Evolutionary conservation across 2,329 filamentous ascomycete genomes (phyloP), one percentile per base, ranked within the genome.

Genomic region (Scytalidium lignicola): DNA sequence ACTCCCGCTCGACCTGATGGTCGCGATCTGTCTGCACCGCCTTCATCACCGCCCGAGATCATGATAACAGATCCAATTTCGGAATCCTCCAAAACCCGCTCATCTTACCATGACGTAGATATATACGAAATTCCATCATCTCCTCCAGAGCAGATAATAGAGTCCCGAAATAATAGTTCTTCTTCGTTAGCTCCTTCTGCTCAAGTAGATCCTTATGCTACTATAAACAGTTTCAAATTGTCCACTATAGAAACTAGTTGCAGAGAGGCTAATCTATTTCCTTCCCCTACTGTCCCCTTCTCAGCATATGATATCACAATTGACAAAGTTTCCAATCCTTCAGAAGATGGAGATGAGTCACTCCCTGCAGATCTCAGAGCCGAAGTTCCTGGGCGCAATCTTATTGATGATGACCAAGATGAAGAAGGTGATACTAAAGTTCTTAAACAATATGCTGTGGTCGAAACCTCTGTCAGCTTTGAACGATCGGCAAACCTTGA

Each of bases 11-110:
- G n/a, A 13, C 75, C 79, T 28, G 77, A 76, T 19, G 71, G 76
- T 39, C 65, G 67, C 17, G 74, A 73, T 43, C 68, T 74, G 60
- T 73, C 71, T 2, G 79, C 80, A 45, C 72, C 76, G 3, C 76
- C 79, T 9, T 83, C 80, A 5, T 83, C 80, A 1, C 80, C 80
- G 4, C 79, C 78, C 1, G 72, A 79, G 49, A 43, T 73, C 75
- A 0, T 72, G 77, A 45, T 71, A 73, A 8, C 79, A 76, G 48
- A 73, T 76, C 12, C 66, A 80, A 4, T 60, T 76, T 5, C 70
- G 73, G 2, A 75, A 80, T 55, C 77, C 81, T 50, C 69, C 15
- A 37, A 5, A 71, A 48, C 73, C 75, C 28, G 70, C 73, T 29
- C 75, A 76, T 18, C 71, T 63, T 28, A 70, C 63, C 46, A 64